A percentile compares a stretch with the other conserved stretches of the same genome.
Conservation (phyloP, 805 yeast species). For the Saccharomycopsis sp. region DNA sequence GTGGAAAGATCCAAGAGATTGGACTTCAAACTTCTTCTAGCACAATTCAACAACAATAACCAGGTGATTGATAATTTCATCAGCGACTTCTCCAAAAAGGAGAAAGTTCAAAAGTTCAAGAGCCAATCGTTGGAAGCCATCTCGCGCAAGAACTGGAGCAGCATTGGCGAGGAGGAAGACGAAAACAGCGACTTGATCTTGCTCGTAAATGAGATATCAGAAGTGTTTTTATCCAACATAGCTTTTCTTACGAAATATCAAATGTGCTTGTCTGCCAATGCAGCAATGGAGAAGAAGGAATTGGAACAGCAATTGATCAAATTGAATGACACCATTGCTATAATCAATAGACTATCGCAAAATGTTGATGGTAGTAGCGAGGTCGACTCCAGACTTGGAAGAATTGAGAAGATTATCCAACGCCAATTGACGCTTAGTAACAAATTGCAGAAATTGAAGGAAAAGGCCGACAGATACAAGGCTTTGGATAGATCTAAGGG, state of each 20-base stretch:
- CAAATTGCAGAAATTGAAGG: background rate
- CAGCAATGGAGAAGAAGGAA: conserved; percentile 6
- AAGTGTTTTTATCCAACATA: conserved; percentile 5
- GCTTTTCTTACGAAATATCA: conserved; percentile 9
- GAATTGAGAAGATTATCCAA: conserved; percentile 4
- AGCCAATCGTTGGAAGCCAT: background rate
- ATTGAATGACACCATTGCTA: background rate
- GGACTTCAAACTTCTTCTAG: conserved; percentile 1
- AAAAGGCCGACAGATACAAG: background rate
- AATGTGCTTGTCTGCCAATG: background rate
- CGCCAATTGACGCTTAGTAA: conserved; percentile 1
- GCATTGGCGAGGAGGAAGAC: conserved; percentile 4
- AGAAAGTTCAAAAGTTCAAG: background rate
- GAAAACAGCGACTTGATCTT: conserved; percentile 1
- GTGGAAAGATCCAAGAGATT: background rate
- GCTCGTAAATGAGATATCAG: conserved; percentile 2
- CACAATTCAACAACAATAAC: conserved; percentile 3
- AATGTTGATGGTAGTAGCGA: background rate
- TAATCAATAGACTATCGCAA: background rate
- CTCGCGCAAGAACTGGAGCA: background rate
- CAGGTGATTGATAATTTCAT: conserved; percentile 5
- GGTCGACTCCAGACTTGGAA: background rate
- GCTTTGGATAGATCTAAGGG: background rate
- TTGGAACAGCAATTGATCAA: conserved; percentile 13
- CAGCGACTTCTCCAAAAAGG: background rate